Conservation (phyloP, 2,329 filamentous ascomycete genomes). For the Fusarium lyarnte region DNA sequence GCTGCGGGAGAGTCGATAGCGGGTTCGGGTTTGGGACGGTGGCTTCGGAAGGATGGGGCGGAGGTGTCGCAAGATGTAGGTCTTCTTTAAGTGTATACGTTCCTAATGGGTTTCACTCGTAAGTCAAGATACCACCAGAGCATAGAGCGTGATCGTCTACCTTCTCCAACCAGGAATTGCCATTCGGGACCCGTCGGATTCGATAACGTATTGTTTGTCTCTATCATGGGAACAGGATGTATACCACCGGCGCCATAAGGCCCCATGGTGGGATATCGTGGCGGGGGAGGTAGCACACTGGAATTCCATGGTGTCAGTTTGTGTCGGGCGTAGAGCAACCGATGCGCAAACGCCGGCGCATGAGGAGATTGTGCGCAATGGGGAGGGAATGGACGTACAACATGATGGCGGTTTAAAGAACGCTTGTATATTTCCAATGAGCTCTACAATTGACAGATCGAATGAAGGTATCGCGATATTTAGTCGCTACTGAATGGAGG, state of each 20-base stretch:
- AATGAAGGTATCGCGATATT: slow-evolving; percentile 19
- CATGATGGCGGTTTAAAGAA: slow-evolving; percentile 27
- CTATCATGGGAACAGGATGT: slow-evolving; percentile 78
- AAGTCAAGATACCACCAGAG: slow-evolving; percentile 7
- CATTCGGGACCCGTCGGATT: slow-evolving; percentile 85
- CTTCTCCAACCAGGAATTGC: slow-evolving; percentile 93
- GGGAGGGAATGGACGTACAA: slow-evolving; percentile 36
- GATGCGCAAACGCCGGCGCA: neutral
- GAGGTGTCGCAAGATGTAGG: slow-evolving; percentile 90
- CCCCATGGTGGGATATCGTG: slow-evolving; percentile 80
- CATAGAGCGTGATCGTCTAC: slow-evolving; percentile 52
- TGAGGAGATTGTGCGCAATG: neutral
- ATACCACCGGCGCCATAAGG: slow-evolving; percentile 76
- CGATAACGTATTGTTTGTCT: slow-evolving; percentile 90
- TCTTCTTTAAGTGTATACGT: slow-evolving; percentile 93
- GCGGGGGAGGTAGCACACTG: slow-evolving; percentile 86
- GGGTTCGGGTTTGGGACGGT: slow-evolving; percentile 90
- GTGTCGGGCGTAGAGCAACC: slow-evolving; percentile 18
- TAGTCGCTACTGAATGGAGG: slow-evolving; percentile 6
- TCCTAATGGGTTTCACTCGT: slow-evolving; percentile 60
- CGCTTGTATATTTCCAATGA: neutral
- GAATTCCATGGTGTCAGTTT: slow-evolving; percentile 37
- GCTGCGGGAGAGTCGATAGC: slow-evolving; percentile 82
- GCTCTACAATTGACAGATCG: neutral
- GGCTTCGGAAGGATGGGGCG: slow-evolving; percentile 93